Percentiles rank a stretch among this genome's conserved stretches.
Conservation (phyloP, 108 stramenopile genomes). For the Aurantiochytrium sp. region DNA sequence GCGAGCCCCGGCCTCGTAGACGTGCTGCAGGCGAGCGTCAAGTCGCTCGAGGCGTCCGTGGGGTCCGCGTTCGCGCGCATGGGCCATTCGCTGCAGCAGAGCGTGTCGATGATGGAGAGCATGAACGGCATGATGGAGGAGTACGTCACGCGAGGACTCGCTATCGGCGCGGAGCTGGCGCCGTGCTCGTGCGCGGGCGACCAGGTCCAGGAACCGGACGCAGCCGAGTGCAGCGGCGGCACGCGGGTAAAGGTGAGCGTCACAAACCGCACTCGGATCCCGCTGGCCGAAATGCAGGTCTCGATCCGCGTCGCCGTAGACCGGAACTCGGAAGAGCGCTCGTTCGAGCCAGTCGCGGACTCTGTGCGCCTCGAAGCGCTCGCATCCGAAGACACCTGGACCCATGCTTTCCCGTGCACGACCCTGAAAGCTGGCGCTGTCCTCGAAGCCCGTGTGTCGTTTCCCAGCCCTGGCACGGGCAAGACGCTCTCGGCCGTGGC, state of each 20-base stretch:
- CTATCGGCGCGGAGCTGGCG: not conserved
- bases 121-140: constrained; percentile 1
- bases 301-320: too few species aligned
- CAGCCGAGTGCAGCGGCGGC: too few species aligned
- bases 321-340: too few species aligned
- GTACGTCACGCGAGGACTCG: not conserved
- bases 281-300: too few species aligned
- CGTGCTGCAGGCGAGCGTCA: not conserved
- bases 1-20: not conserved
- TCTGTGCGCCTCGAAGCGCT: too few species aligned
- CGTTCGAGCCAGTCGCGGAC: too few species aligned
- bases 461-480: not conserved
- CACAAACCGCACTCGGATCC: too few species aligned
- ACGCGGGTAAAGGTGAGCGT: too few species aligned
- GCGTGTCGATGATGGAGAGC: constrained; percentile 1
- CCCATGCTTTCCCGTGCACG: too few species aligned
- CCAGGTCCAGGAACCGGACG: too few species aligned
- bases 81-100: not conserved
- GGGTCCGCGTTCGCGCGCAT: not conserved
- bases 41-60: not conserved
- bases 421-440: too few species aligned
- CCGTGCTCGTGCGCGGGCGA: not conserved
- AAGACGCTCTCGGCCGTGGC: not conserved
- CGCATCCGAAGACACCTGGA: too few species aligned
- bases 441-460: not conserved